A percentile compares a stretch with the other conserved stretches of the same genome.
These are phyloP conservation scores for Pharus latifolius DNA, from an alignment of 176 grass and related monocot species.

Conservation along the genomic window DNA sequence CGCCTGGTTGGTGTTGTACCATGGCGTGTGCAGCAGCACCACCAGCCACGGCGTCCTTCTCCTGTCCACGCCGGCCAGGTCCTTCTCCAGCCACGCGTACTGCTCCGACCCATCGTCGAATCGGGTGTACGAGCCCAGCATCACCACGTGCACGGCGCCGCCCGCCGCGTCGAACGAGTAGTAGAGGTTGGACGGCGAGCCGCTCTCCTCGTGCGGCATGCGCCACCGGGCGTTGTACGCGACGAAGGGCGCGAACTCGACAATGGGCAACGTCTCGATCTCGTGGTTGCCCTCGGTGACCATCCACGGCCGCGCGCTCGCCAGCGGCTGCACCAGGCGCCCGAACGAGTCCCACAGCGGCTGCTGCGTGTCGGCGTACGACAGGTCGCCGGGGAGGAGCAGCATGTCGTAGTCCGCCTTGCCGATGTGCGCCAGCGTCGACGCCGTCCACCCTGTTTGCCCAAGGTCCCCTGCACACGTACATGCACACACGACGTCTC, in stretches of 20 bases:
- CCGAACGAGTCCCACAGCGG: constrained; percentile 76
- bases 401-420: constrained; percentile 55
- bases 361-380: constrained; percentile 66
- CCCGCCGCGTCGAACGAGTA: constrained; percentile 71
- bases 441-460: constrained; percentile 63
- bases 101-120: constrained; percentile 39
- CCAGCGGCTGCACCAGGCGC: constrained; percentile 52
- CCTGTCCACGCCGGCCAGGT: constrained; percentile 51
- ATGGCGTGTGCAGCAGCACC: constrained; percentile 62
- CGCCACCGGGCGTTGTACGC: constrained; percentile 72
- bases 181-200: constrained; percentile 55
- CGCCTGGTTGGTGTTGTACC: constrained; percentile 71
- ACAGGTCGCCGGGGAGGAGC: constrained; percentile 73
- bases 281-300: constrained; percentile 85
- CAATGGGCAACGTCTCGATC: constrained; percentile 25
- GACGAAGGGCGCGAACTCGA: constrained; percentile 25
- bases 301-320: constrained; percentile 78
- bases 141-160: constrained; percentile 47
- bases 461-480: constrained; percentile 49
- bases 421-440: constrained; percentile 57
- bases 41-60: constrained; percentile 43
- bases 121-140: constrained; percentile 55
- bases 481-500: neutral
- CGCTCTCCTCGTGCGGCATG: constrained; percentile 62
- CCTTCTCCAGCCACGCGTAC: constrained; percentile 38